Percentiles rank a stretch among this genome's conserved stretches.
Evolutionary conservation across 139 green algal genomes (phyloP).

Genomic region (Tetraselmis striata): DNA sequence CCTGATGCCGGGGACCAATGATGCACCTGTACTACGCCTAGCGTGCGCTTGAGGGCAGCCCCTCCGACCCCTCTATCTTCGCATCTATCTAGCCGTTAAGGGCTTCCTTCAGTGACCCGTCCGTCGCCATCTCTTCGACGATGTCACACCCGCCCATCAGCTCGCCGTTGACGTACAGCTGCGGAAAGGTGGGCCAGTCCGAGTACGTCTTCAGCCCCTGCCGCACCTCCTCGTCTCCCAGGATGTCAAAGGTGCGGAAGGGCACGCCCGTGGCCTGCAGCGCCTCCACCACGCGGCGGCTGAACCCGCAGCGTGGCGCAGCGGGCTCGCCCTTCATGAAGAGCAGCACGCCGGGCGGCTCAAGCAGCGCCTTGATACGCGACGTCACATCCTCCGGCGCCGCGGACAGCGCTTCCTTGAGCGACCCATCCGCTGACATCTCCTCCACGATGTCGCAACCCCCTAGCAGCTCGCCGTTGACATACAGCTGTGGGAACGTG

Average conservation of each 20-base stretch:
- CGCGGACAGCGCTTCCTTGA: no score
- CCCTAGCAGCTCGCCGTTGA: constrained; percentile 61
- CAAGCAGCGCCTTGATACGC: constrained; percentile 57
- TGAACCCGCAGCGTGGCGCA: constrained; percentile 83
- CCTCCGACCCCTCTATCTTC: no score
- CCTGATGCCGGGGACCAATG: no score
- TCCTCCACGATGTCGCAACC: constrained; percentile 82
- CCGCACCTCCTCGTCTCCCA: constrained; percentile 66
- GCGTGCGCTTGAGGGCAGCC: no score
- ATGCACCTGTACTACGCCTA: no score
- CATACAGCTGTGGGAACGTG: constrained; percentile 38
- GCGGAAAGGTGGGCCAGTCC: constrained; percentile 88
- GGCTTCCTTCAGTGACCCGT: no score
- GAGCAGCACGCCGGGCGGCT: constrained; percentile 50
- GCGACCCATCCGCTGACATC: no score
- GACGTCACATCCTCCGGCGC: no score
- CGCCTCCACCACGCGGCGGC: constrained; percentile 57
- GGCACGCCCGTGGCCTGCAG: constrained; percentile 28
- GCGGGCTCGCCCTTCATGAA: constrained; percentile 82
- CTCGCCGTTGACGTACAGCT: constrained; percentile 80
- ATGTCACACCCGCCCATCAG: constrained; percentile 76
- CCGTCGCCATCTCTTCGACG: constrained; percentile 60
- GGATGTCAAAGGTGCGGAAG: constrained; percentile 71
- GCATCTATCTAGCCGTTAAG: no score
- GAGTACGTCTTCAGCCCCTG: constrained; percentile 82